Base-by-base conservation (phyloP, 345 rosid genomes). In the Salix udensis region DNA sequence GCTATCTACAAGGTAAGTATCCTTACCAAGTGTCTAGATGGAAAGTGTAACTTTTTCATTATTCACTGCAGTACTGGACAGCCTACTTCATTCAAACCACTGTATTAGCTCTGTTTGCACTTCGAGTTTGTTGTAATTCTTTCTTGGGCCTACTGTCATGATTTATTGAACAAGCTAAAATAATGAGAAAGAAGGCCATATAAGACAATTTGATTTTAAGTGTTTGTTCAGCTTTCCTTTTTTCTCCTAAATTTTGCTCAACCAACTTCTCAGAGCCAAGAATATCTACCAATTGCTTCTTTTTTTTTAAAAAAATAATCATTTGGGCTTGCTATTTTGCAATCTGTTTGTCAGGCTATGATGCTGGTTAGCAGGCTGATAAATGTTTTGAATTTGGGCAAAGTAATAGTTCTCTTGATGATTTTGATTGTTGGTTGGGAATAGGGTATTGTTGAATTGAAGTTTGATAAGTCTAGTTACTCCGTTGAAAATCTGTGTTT, bases 1-100 rank as follows among this genome's bases (percentile, higher is more conserved):
- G 91, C 92, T 84, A 87, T 92, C 71, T 96, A 96, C 85, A 96
- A 96, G 99, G 99, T 96, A 85, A 76, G 58, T 77, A 55, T 68
- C 81, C 70, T 73, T 74, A 72, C 44, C 52, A 46, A 58, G 37
- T 30, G 24, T 36, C 44, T 65, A 4, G 42, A 7, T 48, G 60
- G 39, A 14, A 76, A 34, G 31, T 7, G 7, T 36, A n/a, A 9
- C 23, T 36, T 48, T 71, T 71, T 50, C n/a, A n/a, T 36, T 74
- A 42, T 23, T 23, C 1, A 13, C 62, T 0, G 8, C 60, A 6
- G 52, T 31, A 68, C 44, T 30, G 36, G 60, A 5, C 7, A 12
- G 67, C n/a, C 48, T 37, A 16, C 42, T 40, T 42, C 71, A 62
- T 64, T 48, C 50, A 18, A 64, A 46, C 26, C 23, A 53, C 61